Base-by-base conservation (phyloP, 2,329 filamentous ascomycete species). In the Arachnomyces sp. region DNA sequence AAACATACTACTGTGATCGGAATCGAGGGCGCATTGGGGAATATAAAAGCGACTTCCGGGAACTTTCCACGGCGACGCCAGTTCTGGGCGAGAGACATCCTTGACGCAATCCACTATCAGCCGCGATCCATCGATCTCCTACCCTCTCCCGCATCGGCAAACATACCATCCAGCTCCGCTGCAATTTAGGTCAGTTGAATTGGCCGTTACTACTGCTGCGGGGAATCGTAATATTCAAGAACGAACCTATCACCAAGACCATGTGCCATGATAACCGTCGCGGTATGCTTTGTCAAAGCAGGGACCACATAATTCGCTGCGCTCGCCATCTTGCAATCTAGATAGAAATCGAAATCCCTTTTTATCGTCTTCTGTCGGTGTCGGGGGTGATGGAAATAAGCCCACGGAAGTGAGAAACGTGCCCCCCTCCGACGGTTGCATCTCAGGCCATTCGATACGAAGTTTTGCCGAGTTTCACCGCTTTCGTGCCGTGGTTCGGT, bases 241-340 rank as follows among this genome's bases (percentile, higher is more conserved):
- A 51, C 60, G 54, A 64, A 80, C 89, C 86, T 83, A 60, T 96
- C 92, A 47, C 92, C 92, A 30, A 98, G 72, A 11, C 92, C 92
- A 62, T 98, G 92, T 38, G 86, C 75, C 65, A 95, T 88, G 55
- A 98, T 96, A 54, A 96, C 84, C 3, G 90, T 95, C 16, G 88
- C 88, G 29, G 92, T 95, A 67, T 96, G 92, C 58, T 78, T 79
- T 59, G 78, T 84, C 28, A 85, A 69, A 31, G 89, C 86, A 18
- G 86, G 86, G 44, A 94, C 80, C 14, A 92, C 74, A 40, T 92
- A 70, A 11, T 80, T 78, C 42, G 70, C 68, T 47, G 65, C 63
- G 21, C 57, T 48, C 32, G 68, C 50, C 68, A 73, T 72, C 14
- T 53, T 63, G 5, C 5, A 9, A 25, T 25, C 5, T 9, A 9